Evolutionary conservation across 2,329 filamentous ascomycete genomes (phyloP).

Genomic region (Sporothrix sp.): DNA sequence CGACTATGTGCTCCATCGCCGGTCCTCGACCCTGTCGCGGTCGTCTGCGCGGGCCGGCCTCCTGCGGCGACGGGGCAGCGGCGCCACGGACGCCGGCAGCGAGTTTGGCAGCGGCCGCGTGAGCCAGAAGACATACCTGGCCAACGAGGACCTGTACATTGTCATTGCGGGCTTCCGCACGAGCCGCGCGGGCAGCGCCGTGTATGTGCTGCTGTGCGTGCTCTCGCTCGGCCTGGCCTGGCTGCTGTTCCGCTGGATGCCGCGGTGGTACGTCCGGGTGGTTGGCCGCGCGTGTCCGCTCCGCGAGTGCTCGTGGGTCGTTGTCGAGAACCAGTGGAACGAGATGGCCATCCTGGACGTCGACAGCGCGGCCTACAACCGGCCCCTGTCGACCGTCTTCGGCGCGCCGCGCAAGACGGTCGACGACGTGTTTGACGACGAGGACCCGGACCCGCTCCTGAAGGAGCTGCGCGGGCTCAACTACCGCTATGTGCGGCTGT

Average conservation of each 20-base stretch:
- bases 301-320: slow-evolving; percentile 76
- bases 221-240: slow-evolving; percentile 69
- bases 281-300: slow-evolving; percentile 61
- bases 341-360: slow-evolving; percentile 75
- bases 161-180: slow-evolving; percentile 87
- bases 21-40: slow-evolving; percentile 51
- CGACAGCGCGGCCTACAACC: slow-evolving; percentile 42
- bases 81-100: slow-evolving; percentile 53
- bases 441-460: slow-evolving; percentile 68
- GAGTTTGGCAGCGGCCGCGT: slow-evolving; percentile 52
- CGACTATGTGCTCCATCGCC: slow-evolving; percentile 45
- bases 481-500: slow-evolving; percentile 90
- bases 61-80: slow-evolving; percentile 60
- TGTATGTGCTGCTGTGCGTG: slow-evolving; percentile 63
- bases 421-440: slow-evolving; percentile 10
- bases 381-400: slow-evolving; percentile 53
- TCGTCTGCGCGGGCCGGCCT: slow-evolving; percentile 53
- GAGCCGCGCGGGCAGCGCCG: slow-evolving; percentile 54
- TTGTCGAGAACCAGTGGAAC: slow-evolving; percentile 94
- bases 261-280: slow-evolving; percentile 71
- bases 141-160: slow-evolving; percentile 87
- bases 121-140: slow-evolving; percentile 87
- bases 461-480: slow-evolving; percentile 67
- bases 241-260: slow-evolving; percentile 81
- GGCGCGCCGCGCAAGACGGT: slow-evolving; percentile 52